Conservation (phyloP, 1,139 yeast genomes). For the Sugiyamaella japonica region DNA sequence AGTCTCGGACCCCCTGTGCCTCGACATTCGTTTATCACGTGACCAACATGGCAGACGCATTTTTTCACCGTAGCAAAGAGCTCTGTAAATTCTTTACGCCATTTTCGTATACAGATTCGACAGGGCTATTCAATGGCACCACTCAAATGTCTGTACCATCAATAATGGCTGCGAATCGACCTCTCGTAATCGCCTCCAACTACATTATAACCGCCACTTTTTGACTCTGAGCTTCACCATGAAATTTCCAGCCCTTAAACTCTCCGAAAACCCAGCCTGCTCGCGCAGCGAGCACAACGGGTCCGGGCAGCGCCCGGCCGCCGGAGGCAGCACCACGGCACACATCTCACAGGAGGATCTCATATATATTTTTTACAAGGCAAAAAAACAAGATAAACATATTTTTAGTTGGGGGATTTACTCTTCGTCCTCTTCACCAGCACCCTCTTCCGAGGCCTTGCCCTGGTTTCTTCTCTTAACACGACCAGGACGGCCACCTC, state of each 20-base stretch:
- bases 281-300: background rate
- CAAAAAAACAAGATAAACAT: constrained; percentile 2
- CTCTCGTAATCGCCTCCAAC: background rate
- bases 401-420: constrained; percentile 37
- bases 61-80: background rate
- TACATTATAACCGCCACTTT: background rate
- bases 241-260: too few relatives aligned
- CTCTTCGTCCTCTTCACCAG: constrained; percentile 56
- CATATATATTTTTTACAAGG: constrained; percentile 13
- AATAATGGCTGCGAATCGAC: background rate
- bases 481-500: constrained; percentile 99
- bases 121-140: background rate
- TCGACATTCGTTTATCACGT: too few relatives aligned
- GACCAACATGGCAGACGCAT: too few relatives aligned
- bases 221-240: background rate
- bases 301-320: background rate
- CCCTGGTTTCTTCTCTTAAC: constrained; percentile 96
- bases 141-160: background rate
- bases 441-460: constrained; percentile 67
- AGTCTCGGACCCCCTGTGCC: too few relatives aligned
- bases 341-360: background rate
- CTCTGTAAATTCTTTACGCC: background rate
- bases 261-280: too few relatives aligned
- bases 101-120: too few relatives aligned
- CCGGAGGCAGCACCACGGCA: background rate